Evolutionary conservation across 2,329 filamentous ascomycete genomes (phyloP), one percentile per base, ranked within the genome.

Genomic region (Fusarium chuoi): DNA sequence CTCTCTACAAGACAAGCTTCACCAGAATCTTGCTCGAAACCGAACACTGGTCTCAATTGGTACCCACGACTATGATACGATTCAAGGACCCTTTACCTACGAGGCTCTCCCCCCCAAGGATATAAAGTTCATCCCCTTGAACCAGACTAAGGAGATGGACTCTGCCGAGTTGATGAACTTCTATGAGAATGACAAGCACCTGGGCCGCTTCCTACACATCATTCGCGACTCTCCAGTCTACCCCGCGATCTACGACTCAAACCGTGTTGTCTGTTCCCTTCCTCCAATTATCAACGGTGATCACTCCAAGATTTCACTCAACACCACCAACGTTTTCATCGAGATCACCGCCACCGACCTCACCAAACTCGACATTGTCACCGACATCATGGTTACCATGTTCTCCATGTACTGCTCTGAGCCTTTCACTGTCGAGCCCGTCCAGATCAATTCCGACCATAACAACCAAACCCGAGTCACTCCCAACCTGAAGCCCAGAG

Each of bases 211-310:
- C 84, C 89, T 99, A 49, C 94, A 95, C 85, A 99, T 99, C 78
- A 97, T 99, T 81, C 91, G 92, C 72, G 96, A 98, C 83, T 94
- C 94, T 55, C 94, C 95, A 10, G 93, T 98, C 48, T 99, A 99
- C 82, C 96, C 96, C 28, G 95, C 97, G 79, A 97, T 99, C 80
- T 96, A 95, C 83, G 96, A 99, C 82, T 90, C 94, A 59, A 93
- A 98, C 81, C 89, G 91, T 48, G 90, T 90, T 49, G 95, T 99
- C 41, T 96, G 96, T 85, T 98, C 96, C 13, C 88, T 99, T 78
- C 96, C 96, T 3, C 96, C 96, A 24, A 98, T 99, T 78, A 99
- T 99, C 87, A 99, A 99, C 85, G 91, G 95, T 79, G 90, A 99
- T 80, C 95, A 96, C 85, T 98, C 95, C 79, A 99, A 99, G 85